Conservation (phyloP, 352 stramenopile genomes). For the Pythium biforme region DNA sequence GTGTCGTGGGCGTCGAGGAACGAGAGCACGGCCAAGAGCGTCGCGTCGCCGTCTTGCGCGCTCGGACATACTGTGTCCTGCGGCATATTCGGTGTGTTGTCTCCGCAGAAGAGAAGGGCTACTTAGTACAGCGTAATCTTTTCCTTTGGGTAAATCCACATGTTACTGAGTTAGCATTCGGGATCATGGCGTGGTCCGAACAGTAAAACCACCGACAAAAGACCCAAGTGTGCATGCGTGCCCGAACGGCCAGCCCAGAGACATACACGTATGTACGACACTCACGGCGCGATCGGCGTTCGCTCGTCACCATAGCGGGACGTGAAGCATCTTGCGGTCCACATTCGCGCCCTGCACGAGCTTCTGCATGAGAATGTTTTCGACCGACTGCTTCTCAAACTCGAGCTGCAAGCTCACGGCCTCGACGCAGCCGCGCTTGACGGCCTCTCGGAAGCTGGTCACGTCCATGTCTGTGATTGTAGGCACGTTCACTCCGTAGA, state of each 20-base stretch:
- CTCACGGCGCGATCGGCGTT: too few species aligned
- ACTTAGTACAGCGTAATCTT: too few species aligned
- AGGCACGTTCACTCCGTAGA: conserved; percentile 9
- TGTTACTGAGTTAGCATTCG: too few species aligned
- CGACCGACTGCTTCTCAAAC: conserved; percentile 17
- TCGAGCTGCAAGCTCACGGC: conserved; percentile 13
- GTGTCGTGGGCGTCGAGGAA: conserved; percentile 17
- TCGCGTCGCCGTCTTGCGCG: neutral
- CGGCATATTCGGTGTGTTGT: too few species aligned
- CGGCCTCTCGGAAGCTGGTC: neutral
- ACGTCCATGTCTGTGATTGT: conserved; percentile 2
- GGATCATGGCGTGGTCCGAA: too few species aligned
- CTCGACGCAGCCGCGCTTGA: conserved; percentile 12
- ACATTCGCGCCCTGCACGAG: conserved; percentile 2
- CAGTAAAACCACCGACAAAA: too few species aligned
- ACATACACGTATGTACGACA: too few species aligned
- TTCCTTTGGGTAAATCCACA: too few species aligned
- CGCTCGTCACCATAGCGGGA: conserved; percentile 15
- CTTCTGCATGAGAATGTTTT: conserved; percentile 18
- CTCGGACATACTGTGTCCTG: too few species aligned
- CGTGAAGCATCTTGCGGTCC: conserved; percentile 1
- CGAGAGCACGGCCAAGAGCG: conserved; percentile 12
- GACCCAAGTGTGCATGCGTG: too few species aligned
- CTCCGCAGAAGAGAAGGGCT: too few species aligned
- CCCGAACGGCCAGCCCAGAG: too few species aligned